Evolutionary conservation across 495 filamentous ascomycete species (phyloP).

Genomic region (Platismatia glauca): DNA sequence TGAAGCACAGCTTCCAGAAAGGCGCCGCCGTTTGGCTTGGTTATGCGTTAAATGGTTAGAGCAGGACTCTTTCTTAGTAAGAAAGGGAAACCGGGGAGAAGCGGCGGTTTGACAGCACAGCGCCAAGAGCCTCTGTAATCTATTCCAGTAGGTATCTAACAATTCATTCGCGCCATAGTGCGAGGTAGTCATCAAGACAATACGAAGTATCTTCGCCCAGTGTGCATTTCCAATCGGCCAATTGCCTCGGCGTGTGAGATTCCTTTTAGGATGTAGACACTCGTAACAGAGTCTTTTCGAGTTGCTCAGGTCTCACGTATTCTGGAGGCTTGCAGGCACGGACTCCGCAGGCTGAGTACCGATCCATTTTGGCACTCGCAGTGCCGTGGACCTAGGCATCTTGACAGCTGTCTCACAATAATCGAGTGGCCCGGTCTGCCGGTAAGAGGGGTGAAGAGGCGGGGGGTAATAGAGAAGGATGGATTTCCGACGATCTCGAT

Average conservation of each 20-base stretch:
- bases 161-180: not conserved
- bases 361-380: no score
- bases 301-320: not conserved
- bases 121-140: not conserved
- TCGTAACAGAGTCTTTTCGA: not conserved
- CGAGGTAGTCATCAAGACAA: not conserved
- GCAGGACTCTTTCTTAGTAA: not conserved
- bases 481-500: conserved; percentile 12
- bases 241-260: not conserved
- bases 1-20: conserved; percentile 4
- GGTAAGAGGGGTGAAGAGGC: not conserved
- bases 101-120: not conserved
- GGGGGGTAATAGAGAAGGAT: not conserved
- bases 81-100: not conserved
- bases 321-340: conserved; percentile 2
- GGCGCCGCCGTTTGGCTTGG: conserved; percentile 1
- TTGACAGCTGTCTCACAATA: conserved; percentile 3
- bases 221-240: not conserved
- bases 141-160: no score
- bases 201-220: not conserved
- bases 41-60: not conserved
- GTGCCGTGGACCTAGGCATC: conserved; percentile 1
- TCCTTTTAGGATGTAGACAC: not conserved
- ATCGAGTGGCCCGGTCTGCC: no score
- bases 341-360: not conserved